Evolutionary conservation across 2,329 filamentous ascomycete genomes (phyloP).

Genomic region (Hymenoscyphus occultus): DNA sequence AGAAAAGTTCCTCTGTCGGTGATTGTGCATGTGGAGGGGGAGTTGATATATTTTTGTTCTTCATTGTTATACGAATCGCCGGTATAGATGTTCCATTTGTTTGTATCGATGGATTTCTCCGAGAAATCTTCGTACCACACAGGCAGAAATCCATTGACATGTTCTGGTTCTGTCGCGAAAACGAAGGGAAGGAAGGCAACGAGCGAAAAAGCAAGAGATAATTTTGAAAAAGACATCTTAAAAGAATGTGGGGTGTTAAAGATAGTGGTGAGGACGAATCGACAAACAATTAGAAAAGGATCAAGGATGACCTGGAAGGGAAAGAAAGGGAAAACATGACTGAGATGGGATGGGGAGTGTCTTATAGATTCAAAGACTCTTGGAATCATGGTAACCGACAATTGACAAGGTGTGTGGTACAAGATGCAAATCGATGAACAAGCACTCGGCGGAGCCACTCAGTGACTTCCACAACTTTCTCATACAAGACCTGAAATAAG

Average conservation of each 20-base stretch:
- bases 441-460: neutral
- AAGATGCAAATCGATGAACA: neutral
- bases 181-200: conserved; percentile 12
- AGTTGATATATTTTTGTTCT: conserved; percentile 23
- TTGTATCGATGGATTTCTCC: conserved; percentile 12
- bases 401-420: neutral
- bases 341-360: neutral
- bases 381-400: neutral
- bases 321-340: neutral
- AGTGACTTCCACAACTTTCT: neutral
- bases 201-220: conserved; percentile 11
- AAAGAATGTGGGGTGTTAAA: conserved; percentile 3
- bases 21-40: conserved; percentile 20
- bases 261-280: conserved; percentile 1
- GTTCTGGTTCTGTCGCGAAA: conserved; percentile 14
- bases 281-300: neutral
- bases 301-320: conserved; percentile 2
- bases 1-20: conserved; percentile 19
- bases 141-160: conserved; percentile 20
- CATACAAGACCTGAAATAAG: neutral
- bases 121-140: conserved; percentile 27
- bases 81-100: conserved; percentile 23
- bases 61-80: conserved; percentile 24
- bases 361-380: neutral
- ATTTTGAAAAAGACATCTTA: conserved; percentile 4